Evolutionary conservation across 177 flowering plant genomes (phyloP).

Genomic region (Vitis hybrid): DNA sequence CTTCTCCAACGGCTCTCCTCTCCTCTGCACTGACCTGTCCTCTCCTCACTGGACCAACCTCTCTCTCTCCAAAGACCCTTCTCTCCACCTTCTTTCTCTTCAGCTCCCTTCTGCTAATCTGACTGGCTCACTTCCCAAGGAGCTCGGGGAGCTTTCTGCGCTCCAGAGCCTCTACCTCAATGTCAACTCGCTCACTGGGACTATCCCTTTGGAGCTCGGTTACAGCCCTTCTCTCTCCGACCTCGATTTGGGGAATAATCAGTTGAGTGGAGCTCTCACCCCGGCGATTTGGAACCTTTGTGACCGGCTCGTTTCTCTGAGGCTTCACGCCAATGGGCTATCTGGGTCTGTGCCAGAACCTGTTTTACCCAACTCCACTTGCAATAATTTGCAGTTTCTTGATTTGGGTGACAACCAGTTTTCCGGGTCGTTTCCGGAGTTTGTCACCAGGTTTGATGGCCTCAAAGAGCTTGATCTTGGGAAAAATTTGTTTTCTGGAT

Average conservation of each 20-base stretch:
- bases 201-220: slow-evolving; percentile 88
- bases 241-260: slow-evolving; percentile 69
- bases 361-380: slow-evolving; percentile 71
- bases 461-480: slow-evolving; percentile 77
- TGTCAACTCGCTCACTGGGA: slow-evolving; percentile 65
- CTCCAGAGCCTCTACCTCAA: slow-evolving; percentile 69
- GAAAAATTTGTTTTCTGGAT: slow-evolving; percentile 60
- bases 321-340: slow-evolving; percentile 62
- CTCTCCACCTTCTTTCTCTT: slow-evolving; percentile 69
- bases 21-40: slow-evolving; percentile 50
- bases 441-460: slow-evolving; percentile 49
- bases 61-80: slow-evolving; percentile 57
- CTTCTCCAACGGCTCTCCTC: slow-evolving; percentile 59
- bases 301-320: slow-evolving; percentile 59
- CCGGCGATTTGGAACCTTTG: slow-evolving; percentile 98
- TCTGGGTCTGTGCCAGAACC: slow-evolving; percentile 79
- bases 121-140: slow-evolving; percentile 74
- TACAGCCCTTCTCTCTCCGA: slow-evolving; percentile 77
- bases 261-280: slow-evolving; percentile 57
- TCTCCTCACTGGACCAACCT: slow-evolving; percentile 58
- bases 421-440: slow-evolving; percentile 75
- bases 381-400: slow-evolving; percentile 56
- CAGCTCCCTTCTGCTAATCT: slow-evolving; percentile 90
- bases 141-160: slow-evolving; percentile 72
- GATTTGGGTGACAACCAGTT: slow-evolving; percentile 75